A percentile compares a stretch with the other conserved stretches of the same genome.
phyloP scores from a whole-genome alignment of 2,329 filamentous ascomycete genomes.

The Aspergillus sp. region DNA sequence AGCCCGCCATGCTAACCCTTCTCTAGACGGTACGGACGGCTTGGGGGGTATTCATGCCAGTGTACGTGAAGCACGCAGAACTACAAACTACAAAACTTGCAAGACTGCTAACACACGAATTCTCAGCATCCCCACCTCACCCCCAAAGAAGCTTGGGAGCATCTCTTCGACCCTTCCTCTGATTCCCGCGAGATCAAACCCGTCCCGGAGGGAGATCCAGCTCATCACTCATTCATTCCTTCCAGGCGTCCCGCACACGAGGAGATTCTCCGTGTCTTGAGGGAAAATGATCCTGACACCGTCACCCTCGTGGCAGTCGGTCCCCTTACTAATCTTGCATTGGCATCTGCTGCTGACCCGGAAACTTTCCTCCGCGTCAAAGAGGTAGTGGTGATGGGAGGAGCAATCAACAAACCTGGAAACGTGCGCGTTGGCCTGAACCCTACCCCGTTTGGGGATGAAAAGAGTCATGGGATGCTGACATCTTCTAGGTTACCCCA shows the following conservation, averaged over 20 bases:
- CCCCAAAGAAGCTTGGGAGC: slow-evolving; percentile 72
- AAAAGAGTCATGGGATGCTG: neutral
- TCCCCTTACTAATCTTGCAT: slow-evolving; percentile 87
- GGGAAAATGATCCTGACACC: slow-evolving; percentile 77
- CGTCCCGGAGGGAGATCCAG: slow-evolving; percentile 35
- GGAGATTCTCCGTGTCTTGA: slow-evolving; percentile 85
- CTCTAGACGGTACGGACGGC: slow-evolving; percentile 71
- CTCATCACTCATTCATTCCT: slow-evolving; percentile 67
- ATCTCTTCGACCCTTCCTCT: slow-evolving; percentile 60
- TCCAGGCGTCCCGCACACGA: slow-evolving; percentile 74
- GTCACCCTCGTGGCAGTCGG: slow-evolving; percentile 90
- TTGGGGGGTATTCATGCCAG: slow-evolving; percentile 70
- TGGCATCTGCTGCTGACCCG: slow-evolving; percentile 84
- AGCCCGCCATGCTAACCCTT: slow-evolving; percentile 2
- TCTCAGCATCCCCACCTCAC: slow-evolving; percentile 69
- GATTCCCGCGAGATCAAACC: slow-evolving; percentile 52
- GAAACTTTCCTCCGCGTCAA: slow-evolving; percentile 86
- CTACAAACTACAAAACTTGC: neutral
- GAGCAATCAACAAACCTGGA: slow-evolving; percentile 74
- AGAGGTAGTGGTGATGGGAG: slow-evolving; percentile 95
- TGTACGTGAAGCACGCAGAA: slow-evolving; percentile 32
- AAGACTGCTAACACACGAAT: slow-evolving; percentile 18
- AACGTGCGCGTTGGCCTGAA: slow-evolving; percentile 63
- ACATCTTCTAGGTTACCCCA: slow-evolving; percentile 59
- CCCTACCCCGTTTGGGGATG: neutral